phyloP scores from a whole-genome alignment of 306 rosid genomes.

The Lablab purpureus region DNA sequence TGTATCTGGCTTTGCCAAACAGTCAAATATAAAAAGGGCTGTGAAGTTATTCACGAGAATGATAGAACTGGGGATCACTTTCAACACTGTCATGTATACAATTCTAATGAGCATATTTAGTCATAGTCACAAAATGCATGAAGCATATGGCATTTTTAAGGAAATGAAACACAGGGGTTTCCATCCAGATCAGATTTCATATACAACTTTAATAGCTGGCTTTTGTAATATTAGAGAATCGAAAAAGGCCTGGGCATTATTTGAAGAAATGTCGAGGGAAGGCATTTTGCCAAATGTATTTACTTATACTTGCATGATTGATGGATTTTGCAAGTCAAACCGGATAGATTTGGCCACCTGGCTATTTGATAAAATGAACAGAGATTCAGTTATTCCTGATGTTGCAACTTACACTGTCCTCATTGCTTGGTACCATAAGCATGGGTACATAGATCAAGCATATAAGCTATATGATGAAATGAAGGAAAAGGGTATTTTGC shows the following conservation, averaged over 20 bases:
- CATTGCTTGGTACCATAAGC: conserved; percentile 50
- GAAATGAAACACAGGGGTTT: conserved; percentile 55
- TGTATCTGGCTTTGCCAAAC: conserved; percentile 65
- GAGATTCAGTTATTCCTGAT: conserved; percentile 50
- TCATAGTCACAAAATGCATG: conserved; percentile 43
- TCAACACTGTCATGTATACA: conserved; percentile 56
- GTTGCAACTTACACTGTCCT: conserved; percentile 66
- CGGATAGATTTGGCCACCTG: conserved; percentile 55
- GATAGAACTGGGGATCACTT: conserved; percentile 56
- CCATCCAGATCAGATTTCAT: conserved; percentile 59
- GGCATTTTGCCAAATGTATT: conserved; percentile 56
- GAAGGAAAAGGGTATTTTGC: conserved; percentile 54
- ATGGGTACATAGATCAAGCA: conserved; percentile 50
- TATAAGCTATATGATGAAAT: conserved; percentile 51
- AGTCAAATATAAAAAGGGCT: conserved; percentile 51
- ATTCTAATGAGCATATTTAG: conserved; percentile 56
- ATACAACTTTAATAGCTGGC: conserved; percentile 64
- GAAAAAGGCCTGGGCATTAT: conserved; percentile 58
- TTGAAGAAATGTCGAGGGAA: conserved; percentile 55
- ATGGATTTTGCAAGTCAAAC: conserved; percentile 62
- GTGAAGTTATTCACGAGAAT: conserved; percentile 56
- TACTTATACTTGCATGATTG: conserved; percentile 68
- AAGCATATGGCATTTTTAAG: conserved; percentile 52
- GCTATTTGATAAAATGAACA: conserved; percentile 62
- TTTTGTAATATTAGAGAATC: conserved; percentile 55